These are phyloP conservation scores for Globisporangium barbulae DNA, from an alignment of 352 stramenopile genomes.

Conservation along the genomic window DNA sequence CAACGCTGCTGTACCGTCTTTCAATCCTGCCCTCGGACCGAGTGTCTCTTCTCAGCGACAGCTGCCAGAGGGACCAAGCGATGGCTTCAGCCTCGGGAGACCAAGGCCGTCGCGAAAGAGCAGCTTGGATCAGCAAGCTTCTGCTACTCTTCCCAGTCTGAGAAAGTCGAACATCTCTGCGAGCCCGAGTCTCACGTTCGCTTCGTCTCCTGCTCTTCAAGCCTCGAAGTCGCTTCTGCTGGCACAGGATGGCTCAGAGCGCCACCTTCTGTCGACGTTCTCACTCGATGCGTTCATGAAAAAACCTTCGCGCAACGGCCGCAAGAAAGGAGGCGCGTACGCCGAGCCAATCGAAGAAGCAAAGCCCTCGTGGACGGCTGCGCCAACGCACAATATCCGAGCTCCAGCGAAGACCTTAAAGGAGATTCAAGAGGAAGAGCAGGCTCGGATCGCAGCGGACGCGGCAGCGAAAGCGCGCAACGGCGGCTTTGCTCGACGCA, in stretches of 20 bases:
- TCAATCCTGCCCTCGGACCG: background rate
- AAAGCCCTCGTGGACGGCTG: slow-evolving; percentile 8
- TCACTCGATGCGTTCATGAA: slow-evolving; percentile 68
- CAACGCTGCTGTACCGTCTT: background rate
- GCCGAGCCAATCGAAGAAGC: slow-evolving; percentile 1
- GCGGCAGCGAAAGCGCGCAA: slow-evolving; percentile 45
- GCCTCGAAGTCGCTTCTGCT: slow-evolving; percentile 27
- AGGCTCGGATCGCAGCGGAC: slow-evolving; percentile 33
- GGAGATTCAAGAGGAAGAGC: slow-evolving; percentile 68
- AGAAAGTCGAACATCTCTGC: slow-evolving; percentile 29
- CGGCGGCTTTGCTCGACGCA: slow-evolving; percentile 26
- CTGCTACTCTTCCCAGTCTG: slow-evolving; percentile 13
- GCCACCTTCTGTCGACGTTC: slow-evolving; percentile 45
- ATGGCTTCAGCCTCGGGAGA: slow-evolving; percentile 25
- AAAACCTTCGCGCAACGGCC: slow-evolving; percentile 30
- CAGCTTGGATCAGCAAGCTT: slow-evolving; percentile 21
- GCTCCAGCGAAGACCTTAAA: slow-evolving; percentile 41
- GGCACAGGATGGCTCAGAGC: slow-evolving; percentile 44
- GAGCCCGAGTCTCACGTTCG: slow-evolving; percentile 30
- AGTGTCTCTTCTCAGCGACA: background rate
- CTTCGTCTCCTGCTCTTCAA: slow-evolving; percentile 17
- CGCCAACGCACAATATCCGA: slow-evolving; percentile 2
- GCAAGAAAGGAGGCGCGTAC: slow-evolving; percentile 13
- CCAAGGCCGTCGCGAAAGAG: slow-evolving; percentile 27
- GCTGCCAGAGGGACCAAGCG: background rate